phyloP scores from a whole-genome alignment of 2,329 filamentous ascomycete species.

The Didymella glomerata region DNA sequence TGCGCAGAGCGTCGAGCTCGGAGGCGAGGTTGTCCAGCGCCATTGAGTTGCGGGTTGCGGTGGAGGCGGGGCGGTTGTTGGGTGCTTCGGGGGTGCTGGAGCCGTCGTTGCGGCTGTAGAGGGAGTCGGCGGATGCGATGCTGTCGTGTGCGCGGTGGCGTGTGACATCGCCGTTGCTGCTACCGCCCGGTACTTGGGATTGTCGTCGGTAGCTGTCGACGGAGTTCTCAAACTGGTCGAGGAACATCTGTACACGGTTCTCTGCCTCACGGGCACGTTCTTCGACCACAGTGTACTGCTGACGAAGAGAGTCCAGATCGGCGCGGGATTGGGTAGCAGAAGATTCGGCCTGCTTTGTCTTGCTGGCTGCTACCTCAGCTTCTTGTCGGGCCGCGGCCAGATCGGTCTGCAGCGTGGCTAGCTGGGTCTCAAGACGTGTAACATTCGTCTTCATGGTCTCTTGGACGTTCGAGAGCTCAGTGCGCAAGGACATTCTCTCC shows the following conservation, averaged over 20 bases:
- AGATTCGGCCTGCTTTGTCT: slow-evolving; percentile 61
- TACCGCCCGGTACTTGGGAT: slow-evolving; percentile 55
- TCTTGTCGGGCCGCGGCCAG: slow-evolving; percentile 71
- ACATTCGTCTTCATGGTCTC: slow-evolving; percentile 72
- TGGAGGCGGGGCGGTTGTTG: slow-evolving; percentile 38
- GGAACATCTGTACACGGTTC: slow-evolving; percentile 87
- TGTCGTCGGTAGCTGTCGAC: slow-evolving; percentile 94
- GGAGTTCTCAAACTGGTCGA: slow-evolving; percentile 92
- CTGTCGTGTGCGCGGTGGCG: slow-evolving; percentile 64
- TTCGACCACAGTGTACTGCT: slow-evolving; percentile 83
- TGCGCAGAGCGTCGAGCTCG: slow-evolving; percentile 88
- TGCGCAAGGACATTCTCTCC: slow-evolving; percentile 73
- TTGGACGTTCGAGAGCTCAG: slow-evolving; percentile 75
- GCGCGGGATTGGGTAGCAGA: slow-evolving; percentile 64
- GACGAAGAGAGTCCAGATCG: slow-evolving; percentile 82
- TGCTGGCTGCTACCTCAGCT: slow-evolving; percentile 70
- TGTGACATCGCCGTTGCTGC: slow-evolving; percentile 46
- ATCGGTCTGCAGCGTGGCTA: slow-evolving; percentile 74
- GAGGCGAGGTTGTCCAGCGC: slow-evolving; percentile 90
- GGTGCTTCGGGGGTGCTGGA: slow-evolving; percentile 45
- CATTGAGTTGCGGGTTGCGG: slow-evolving; percentile 64
- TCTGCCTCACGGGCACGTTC: slow-evolving; percentile 88
- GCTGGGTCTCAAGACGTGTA: slow-evolving; percentile 73
- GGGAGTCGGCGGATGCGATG: slow-evolving; percentile 65
- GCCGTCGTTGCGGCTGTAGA: slow-evolving; percentile 56